Evolutionary conservation across 768 basidiomycete genomes (phyloP).

Genomic region (Lyophyllum atratum): DNA sequence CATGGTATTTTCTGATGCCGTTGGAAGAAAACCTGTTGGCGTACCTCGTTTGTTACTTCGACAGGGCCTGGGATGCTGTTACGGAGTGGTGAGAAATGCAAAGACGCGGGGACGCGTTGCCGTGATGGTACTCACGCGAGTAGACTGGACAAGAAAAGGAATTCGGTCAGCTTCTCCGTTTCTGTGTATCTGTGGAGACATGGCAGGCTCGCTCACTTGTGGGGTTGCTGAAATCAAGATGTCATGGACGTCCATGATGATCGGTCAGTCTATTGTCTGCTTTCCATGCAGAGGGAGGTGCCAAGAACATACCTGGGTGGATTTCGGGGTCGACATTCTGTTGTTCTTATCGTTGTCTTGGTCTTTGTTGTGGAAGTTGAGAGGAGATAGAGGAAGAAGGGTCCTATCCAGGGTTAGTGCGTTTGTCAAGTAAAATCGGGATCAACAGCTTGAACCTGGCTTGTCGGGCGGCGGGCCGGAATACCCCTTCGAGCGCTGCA

Average conservation of each 20-base stretch:
- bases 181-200: background rate
- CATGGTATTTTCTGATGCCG: background rate
- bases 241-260: background rate
- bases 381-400: background rate
- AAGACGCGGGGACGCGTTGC: background rate
- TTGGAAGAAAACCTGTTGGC: background rate
- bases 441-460: too few relatives aligned
- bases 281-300: too few relatives aligned
- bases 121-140: constrained; percentile 18
- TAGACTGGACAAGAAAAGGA: constrained; percentile 7
- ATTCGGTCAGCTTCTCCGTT: background rate
- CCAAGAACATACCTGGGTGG: constrained; percentile 6
- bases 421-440: background rate
- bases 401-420: background rate
- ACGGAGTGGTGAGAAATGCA: background rate
- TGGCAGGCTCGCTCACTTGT: constrained; percentile 10
- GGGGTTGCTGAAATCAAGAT: constrained; percentile 2
- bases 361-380: background rate
- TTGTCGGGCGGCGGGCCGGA: too few relatives aligned
- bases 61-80: constrained; percentile 52
- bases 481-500: too few relatives aligned
- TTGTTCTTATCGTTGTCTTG: background rate
- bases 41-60: constrained; percentile 40
- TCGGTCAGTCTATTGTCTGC: background rate
- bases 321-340: background rate